Conservation (phyloP, 441 rosid genomes). For the Biscutella laevigata region DNA sequence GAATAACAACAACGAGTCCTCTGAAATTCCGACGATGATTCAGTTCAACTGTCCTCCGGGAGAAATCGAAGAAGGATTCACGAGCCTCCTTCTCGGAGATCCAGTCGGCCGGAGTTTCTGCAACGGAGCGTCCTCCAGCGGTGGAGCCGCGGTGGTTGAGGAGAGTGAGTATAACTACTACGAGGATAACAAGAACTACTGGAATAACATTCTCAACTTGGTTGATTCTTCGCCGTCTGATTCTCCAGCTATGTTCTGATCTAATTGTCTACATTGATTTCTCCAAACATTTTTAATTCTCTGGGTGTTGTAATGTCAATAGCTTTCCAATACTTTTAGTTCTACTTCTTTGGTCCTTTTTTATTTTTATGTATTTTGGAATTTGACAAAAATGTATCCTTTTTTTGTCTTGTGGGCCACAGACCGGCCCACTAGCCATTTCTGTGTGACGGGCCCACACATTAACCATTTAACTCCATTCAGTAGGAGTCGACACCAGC, state of each 20-base stretch:
- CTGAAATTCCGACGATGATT: conserved; percentile 20
- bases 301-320: conserved; percentile 13
- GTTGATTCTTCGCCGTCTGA: conserved; percentile 76
- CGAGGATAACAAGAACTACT: conserved; percentile 88
- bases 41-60: conserved; percentile 16
- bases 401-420: too few relatives aligned
- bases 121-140: conserved; percentile 18
- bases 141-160: conserved; percentile 4
- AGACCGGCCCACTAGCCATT: too few relatives aligned
- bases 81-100: conserved; percentile 51
- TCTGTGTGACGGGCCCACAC: too few relatives aligned
- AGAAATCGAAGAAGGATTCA: conserved; percentile 60
- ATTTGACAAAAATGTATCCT: too few relatives aligned
- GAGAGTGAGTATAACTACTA: conserved; percentile 38
- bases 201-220: conserved; percentile 91
- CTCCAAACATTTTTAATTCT: not conserved
- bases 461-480: too few relatives aligned
- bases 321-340: conserved; percentile 15
- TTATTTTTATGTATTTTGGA: too few relatives aligned
- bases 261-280: conserved; percentile 11
- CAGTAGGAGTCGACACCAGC: too few relatives aligned
- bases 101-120: conserved; percentile 18
- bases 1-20: not conserved
- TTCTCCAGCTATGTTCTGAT: conserved; percentile 39
- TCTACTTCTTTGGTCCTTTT: too few relatives aligned